These are phyloP conservation scores for Coffea humblotiana DNA, from an alignment of 305 asterid genomes.

Conservation along the genomic window DNA sequence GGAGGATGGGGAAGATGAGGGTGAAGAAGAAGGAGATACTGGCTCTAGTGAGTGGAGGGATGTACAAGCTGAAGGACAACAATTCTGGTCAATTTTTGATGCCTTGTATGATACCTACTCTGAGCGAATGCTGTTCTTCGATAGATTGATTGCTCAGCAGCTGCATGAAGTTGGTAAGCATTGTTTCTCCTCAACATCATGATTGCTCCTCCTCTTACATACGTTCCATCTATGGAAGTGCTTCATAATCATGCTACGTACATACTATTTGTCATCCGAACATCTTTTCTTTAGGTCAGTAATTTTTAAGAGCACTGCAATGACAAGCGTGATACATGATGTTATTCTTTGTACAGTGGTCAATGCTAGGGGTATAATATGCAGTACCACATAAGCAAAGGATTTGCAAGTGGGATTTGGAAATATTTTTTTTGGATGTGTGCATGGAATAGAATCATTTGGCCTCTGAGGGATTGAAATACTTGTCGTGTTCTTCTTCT, in stretches of 20 bases:
- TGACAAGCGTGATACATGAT: neutral
- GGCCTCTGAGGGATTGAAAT: neutral
- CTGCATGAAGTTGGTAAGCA: conserved; percentile 73
- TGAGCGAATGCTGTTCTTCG: conserved; percentile 74
- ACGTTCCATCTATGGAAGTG: neutral
- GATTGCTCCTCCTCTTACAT: neutral
- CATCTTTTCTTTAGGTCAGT: neutral
- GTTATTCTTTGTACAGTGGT: neutral
- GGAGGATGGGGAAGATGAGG: conserved; percentile 60
- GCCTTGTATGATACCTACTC: conserved; percentile 77
- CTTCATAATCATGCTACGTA: neutral
- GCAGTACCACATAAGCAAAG: neutral
- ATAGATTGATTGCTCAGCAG: conserved; percentile 68
- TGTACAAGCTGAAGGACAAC: conserved; percentile 79
- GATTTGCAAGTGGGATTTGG: neutral
- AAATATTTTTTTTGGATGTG: neutral
- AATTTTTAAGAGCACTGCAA: neutral
- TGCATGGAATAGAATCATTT: neutral
- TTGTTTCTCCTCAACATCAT: conserved; percentile 10
- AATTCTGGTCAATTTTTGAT: conserved; percentile 88
- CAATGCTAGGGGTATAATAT: neutral
- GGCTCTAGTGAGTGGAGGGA: conserved; percentile 91
- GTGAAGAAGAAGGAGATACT: conserved; percentile 71
- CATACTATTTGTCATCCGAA: neutral
- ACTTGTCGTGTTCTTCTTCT: neutral